Evolutionary conservation across 75 land plant species (phyloP), one percentile per base, ranked within the genome.

Genomic region (Ceratopteris richardii): DNA sequence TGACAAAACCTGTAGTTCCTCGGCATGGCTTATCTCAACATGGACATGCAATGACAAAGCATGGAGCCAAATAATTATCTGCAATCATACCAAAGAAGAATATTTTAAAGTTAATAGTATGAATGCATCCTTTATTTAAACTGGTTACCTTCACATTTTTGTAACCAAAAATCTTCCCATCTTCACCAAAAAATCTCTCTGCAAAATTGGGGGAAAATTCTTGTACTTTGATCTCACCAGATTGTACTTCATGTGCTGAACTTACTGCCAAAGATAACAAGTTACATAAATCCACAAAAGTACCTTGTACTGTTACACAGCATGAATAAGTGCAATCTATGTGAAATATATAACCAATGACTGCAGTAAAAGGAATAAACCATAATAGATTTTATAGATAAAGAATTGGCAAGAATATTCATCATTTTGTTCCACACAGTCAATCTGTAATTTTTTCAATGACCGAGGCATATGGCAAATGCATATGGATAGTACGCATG

Each of bases 131-230:
- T n/a, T n/a, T n/a, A n/a, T 48, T 17, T 48, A 48, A 6, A 1
- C 27, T 22, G 3, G 18, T 61, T 44, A 86, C 91, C 86, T 91
- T 78, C 52, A 93, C 61, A 26, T 66, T 84, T 48, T 72, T 73
- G 74, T 88, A 93, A 22, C 98, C 98, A 80, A 84, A 87, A 33
- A 93, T 93, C 54, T 78, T 93, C 25, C 89, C 87, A 60, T 87
- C 84, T 56, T 87, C 89, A 11, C 85, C 97, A 70, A 93, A 83
- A 50, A 82, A 85, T 4, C 63, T 75, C 29, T 77, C 78, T 51
- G 83, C 54, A 63, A 82, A 87, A 65, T 82, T 71, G 44, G 87
- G 87, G 50, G 74, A 66, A 53, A 85, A 57, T 14, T 60, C 63
- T 25, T 28, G 60, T 33, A 68, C 40, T 37, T 65, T n/a, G 27